These are phyloP conservation scores for Salix suchowensis DNA, from an alignment of 345 rosid genomes.

Conservation along the genomic window DNA sequence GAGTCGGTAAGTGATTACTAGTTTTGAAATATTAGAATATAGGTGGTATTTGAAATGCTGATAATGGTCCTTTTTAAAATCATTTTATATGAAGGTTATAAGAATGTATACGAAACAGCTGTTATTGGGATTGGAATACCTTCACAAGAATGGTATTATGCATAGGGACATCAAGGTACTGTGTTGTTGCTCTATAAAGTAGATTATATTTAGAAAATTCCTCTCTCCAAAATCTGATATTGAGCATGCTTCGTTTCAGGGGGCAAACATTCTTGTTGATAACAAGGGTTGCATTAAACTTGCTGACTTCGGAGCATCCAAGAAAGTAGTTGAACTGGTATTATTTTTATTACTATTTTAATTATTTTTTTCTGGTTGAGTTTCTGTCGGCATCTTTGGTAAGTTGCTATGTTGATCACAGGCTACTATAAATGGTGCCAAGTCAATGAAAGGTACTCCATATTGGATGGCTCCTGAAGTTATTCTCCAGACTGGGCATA, in stretches of 20 bases:
- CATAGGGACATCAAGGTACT: constrained; percentile 34
- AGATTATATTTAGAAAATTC: neutral
- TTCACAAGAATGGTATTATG: constrained; percentile 29
- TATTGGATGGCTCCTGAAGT: constrained; percentile 41
- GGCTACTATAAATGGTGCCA: constrained; percentile 35
- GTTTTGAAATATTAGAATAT: constrained; percentile 2
- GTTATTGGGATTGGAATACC: constrained; percentile 27
- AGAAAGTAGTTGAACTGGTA: constrained; percentile 37
- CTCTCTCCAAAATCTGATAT: constrained; percentile 4
- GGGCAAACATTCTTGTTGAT: constrained; percentile 34
- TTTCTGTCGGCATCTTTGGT: neutral
- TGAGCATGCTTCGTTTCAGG: constrained; percentile 20
- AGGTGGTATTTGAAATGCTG: neutral
- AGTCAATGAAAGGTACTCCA: constrained; percentile 38
- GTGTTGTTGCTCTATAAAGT: neutral
- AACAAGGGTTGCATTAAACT: constrained; percentile 38
- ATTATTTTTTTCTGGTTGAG: neutral
- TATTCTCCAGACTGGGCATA: constrained; percentile 34
- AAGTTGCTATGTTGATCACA: constrained; percentile 2
- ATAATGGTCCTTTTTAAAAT: constrained; percentile 2
- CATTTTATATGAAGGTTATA: constrained; percentile 23
- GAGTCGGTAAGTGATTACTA: constrained; percentile 31
- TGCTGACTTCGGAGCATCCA: constrained; percentile 37
- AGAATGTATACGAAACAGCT: constrained; percentile 33
- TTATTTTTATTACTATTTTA: neutral